A percentile compares a stretch with the other conserved stretches of the same genome.
phyloP scores from a whole-genome alignment of 139 green algal genomes.

The Chlorella sp. region DNA sequence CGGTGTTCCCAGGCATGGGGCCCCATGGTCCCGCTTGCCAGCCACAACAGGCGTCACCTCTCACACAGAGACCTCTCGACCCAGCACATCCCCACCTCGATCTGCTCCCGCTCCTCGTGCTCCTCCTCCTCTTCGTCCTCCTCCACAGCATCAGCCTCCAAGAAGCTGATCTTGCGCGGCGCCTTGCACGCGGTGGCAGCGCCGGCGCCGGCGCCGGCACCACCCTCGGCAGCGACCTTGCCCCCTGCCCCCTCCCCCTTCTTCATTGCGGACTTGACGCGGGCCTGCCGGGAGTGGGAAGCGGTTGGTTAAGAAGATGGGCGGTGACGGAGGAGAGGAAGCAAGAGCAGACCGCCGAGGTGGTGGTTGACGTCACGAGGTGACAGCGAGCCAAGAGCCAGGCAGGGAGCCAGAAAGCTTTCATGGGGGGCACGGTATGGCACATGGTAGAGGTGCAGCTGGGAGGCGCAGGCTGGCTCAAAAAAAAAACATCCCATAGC shows the following conservation, averaged over 20 bases:
- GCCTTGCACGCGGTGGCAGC: background rate
- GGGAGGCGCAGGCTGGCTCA: too few relatives aligned
- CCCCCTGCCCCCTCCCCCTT: background rate
- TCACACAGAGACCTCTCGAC: background rate
- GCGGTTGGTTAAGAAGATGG: too few relatives aligned
- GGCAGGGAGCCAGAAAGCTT: too few relatives aligned
- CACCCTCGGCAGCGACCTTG: background rate
- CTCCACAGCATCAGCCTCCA: background rate
- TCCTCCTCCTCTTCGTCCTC: conserved; percentile 18
- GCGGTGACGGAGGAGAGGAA: background rate
- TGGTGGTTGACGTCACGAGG: too few relatives aligned
- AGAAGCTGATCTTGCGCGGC: conserved; percentile 13
- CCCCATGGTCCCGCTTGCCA: background rate
- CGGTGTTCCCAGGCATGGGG: background rate
- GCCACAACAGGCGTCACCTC: background rate
- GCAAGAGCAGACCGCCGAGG: too few relatives aligned
- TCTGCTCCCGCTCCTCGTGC: background rate
- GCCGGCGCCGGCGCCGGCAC: background rate
- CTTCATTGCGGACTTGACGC: conserved; percentile 24
- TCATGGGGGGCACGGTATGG: too few relatives aligned
- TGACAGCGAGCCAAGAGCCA: too few relatives aligned
- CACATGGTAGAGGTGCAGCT: too few relatives aligned
- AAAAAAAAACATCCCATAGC: too few relatives aligned
- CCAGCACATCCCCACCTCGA: background rate
- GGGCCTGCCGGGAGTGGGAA: background rate